Conservation (phyloP, 1,284 basidiomycete species). For the Apiotrichum veenhuisii region DNA sequence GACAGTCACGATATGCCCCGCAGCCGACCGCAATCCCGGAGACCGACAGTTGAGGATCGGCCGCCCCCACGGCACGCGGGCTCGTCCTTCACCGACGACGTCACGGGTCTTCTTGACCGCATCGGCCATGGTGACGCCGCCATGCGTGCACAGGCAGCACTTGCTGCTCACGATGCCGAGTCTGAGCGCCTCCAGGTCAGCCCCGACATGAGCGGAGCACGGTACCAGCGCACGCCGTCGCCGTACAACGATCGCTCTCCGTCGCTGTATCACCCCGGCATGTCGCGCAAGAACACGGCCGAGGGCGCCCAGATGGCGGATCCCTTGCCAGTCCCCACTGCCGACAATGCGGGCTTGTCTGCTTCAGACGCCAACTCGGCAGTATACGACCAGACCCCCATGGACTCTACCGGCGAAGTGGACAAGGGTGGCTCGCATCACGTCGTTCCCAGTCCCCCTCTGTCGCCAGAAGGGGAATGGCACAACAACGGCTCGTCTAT, state of each 20-base stretch:
- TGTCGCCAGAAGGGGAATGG: background rate
- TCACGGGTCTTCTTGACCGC: slow-evolving; percentile 22
- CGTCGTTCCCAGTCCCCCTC: background rate
- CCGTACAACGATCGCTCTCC: slow-evolving; percentile 5
- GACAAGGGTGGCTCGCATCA: background rate
- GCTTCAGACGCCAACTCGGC: background rate
- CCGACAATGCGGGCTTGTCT: background rate
- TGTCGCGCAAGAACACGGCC: background rate
- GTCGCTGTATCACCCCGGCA: background rate
- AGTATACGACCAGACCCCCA: background rate
- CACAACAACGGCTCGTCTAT: background rate
- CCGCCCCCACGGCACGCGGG: slow-evolving; percentile 4
- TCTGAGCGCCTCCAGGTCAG: slow-evolving; percentile 16
- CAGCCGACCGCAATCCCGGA: slow-evolving; percentile 1
- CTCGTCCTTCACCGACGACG: slow-evolving; percentile 39
- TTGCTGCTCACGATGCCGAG: slow-evolving; percentile 6
- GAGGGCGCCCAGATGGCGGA: background rate
- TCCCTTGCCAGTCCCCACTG: background rate
- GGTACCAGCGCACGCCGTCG: slow-evolving; percentile 1
- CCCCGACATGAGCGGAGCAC: slow-evolving; percentile 4
- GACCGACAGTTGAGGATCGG: background rate
- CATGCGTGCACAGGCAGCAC: background rate
- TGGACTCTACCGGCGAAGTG: background rate
- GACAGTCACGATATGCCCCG: background rate
- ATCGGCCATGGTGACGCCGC: slow-evolving; percentile 15